A percentile compares a stretch with the other conserved stretches of the same genome.
Evolutionary conservation across 2,329 filamentous ascomycete species (phyloP).

Genomic region (Pezicula carpinea): DNA sequence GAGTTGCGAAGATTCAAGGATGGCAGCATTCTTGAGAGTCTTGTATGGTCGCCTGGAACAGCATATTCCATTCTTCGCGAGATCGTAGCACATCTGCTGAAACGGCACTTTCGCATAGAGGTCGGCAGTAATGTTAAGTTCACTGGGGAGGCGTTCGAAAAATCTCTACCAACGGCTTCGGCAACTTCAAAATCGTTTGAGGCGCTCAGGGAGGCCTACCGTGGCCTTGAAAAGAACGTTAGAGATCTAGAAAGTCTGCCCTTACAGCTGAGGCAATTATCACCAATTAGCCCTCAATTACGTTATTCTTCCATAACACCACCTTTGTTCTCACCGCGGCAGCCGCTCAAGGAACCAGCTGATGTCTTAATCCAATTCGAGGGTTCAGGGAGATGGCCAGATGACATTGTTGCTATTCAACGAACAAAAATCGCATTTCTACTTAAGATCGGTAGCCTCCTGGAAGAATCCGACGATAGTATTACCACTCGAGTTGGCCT

Average conservation of each 20-base stretch:
- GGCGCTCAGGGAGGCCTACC: slow-evolving; percentile 64
- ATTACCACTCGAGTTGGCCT: slow-evolving; percentile 70
- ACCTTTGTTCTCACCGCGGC: slow-evolving; percentile 40
- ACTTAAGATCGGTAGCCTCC: slow-evolving; percentile 57
- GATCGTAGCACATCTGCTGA: slow-evolving; percentile 68
- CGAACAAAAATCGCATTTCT: slow-evolving; percentile 89
- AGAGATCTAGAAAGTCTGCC: slow-evolving; percentile 78
- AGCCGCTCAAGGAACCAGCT: slow-evolving; percentile 49
- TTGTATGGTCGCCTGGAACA: slow-evolving; percentile 72
- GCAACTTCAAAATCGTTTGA: slow-evolving; percentile 54
- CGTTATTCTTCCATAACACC: slow-evolving; percentile 64
- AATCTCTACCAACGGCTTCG: slow-evolving; percentile 33
- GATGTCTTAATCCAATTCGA: slow-evolving; percentile 88
- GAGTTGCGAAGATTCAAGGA: slow-evolving; percentile 94
- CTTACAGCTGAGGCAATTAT: slow-evolving; percentile 77
- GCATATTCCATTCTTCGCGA: slow-evolving; percentile 68
- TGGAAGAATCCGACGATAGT: slow-evolving; percentile 56
- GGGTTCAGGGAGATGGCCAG: slow-evolving; percentile 88
- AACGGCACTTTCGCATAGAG: slow-evolving; percentile 60
- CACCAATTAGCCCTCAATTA: slow-evolving; percentile 65
- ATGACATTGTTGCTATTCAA: slow-evolving; percentile 86
- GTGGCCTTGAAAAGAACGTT: slow-evolving; percentile 69
- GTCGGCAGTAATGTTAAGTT: slow-evolving; percentile 37
- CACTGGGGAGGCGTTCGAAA: slow-evolving; percentile 39
- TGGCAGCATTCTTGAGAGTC: slow-evolving; percentile 85